Base-by-base conservation (phyloP, 2,329 filamentous ascomycete genomes). In the Alternaria consortialis region DNA sequence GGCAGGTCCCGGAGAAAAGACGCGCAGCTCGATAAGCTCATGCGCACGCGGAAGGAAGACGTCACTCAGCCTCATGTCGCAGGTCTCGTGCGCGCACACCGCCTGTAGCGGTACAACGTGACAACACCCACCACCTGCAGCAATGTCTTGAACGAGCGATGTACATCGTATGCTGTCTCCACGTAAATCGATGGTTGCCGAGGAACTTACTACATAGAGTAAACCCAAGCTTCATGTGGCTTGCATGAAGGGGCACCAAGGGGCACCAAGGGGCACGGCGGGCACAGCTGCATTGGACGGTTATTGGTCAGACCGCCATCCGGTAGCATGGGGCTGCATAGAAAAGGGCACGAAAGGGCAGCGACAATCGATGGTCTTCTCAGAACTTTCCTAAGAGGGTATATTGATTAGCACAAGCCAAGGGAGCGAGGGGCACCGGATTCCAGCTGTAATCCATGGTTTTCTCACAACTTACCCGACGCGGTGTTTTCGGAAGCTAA, bases 331-430 rank as follows among this genome's bases (percentile, higher is more conserved):
- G 15, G 12, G 48, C 32, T 20, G 48, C 29, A 37, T 53, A 25
- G 25, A 42, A 58, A 58, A 53, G 55, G 55, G 55, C 55, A 58
- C 55, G 32, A 55, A 55, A 53, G 50, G 50, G 37, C 39, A 52
- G 46, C 32, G 5, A 36, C 8, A 25, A 50, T 50, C 32, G 20
- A 50, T n/a, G 32, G 46, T 37, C 23, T 25, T 36, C 1, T 4
- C 11, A 1, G 15, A 50, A 50, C 3, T 47, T 47, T 27, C 43
- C 43, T 12, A 46, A 46, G 44, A 47, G 8, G 27, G 29, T 20
- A 9, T 47, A 6, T 32, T 32, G 44, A 34, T 13, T 8, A n/a
- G 23, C 25, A n/a, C 42, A 23, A 6, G 23, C 23, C 40, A 43
- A 43, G 40, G 23, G 40, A 20, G 15, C 27, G 44, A 29, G 25